These are phyloP conservation scores for Immersiporthe knoxdaviesiana DNA, from an alignment of 2,329 filamentous ascomycete species.

Conservation along the genomic window DNA sequence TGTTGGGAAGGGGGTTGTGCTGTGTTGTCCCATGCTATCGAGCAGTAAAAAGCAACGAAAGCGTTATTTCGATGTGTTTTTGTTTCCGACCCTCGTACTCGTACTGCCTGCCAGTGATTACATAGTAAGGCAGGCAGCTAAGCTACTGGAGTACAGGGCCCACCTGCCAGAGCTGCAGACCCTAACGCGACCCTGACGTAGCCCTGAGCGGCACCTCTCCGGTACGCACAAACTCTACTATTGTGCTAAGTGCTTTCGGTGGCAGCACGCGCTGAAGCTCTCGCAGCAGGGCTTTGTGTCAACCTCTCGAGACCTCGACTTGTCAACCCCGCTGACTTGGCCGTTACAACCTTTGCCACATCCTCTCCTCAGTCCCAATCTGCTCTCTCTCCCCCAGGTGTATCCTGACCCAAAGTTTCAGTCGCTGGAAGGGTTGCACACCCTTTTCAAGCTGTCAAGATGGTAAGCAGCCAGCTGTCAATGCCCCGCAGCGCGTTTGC, in stretches of 20 bases:
- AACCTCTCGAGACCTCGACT: neutral
- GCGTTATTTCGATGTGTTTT: neutral
- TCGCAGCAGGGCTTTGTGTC: neutral
- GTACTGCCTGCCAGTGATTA: slow-evolving; percentile 3
- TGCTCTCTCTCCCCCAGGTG: neutral
- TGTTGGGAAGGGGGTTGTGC: neutral
- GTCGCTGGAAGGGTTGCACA: too few species aligned
- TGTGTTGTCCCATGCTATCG: neutral
- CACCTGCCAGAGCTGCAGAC: slow-evolving; percentile 26
- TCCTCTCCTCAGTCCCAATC: neutral
- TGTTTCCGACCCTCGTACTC: neutral
- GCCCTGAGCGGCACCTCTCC: neutral
- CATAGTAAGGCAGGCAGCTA: neutral
- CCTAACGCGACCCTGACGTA: slow-evolving; percentile 15
- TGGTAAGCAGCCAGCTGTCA: slow-evolving; percentile 25
- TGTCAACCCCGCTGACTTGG: neutral
- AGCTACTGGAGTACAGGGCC: slow-evolving; percentile 9
- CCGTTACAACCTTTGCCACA: neutral
- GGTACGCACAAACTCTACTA: neutral
- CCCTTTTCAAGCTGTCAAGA: slow-evolving; percentile 16
- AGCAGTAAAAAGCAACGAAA: neutral
- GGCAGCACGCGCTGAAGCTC: neutral
- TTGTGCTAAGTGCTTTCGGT: neutral
- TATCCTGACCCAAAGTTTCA: neutral
- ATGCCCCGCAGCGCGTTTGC: neutral